Conservation (phyloP, 2,329 filamentous ascomycete species). For the Exserohilum turcica region DNA sequence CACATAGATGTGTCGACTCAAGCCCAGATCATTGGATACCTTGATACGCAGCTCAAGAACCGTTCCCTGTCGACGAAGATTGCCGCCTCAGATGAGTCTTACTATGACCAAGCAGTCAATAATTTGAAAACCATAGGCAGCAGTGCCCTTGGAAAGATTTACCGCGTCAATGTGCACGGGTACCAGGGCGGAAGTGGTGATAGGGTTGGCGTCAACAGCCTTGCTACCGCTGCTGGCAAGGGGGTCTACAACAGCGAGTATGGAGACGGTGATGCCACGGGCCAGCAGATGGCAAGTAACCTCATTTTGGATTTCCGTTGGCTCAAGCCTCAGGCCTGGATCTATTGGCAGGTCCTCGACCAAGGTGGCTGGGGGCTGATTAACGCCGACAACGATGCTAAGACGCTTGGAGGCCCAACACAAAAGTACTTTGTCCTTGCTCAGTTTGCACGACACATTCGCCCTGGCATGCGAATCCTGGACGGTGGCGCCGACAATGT, state of each 20-base stretch:
- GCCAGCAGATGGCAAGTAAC: conserved; percentile 5
- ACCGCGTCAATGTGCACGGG: conserved; percentile 10
- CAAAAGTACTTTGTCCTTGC: conserved; percentile 14
- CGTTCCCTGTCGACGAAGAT: conserved; percentile 7
- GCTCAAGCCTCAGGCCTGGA: conserved; percentile 12
- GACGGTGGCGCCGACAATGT: conserved; percentile 10
- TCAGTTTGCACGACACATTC: conserved; percentile 13
- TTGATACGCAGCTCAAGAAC: conserved; percentile 7
- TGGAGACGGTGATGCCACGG: conserved; percentile 6
- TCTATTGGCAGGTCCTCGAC: conserved; percentile 13
- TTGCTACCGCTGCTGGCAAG: conserved; percentile 6
- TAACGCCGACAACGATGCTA: conserved; percentile 12
- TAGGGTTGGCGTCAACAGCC: conserved; percentile 1
- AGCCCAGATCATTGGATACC: conserved; percentile 5
- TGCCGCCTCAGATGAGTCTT: conserved; percentile 12
- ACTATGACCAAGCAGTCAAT: conserved; percentile 12
- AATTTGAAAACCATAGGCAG: conserved; percentile 9
- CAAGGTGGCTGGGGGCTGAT: conserved; percentile 10
- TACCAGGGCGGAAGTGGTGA: conserved; percentile 11
- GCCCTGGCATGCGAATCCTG: conserved; percentile 11
- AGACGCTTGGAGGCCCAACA: conserved; percentile 5
- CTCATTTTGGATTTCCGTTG: conserved; percentile 8
- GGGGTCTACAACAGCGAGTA: conserved; percentile 13
- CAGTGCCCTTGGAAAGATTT: conserved; percentile 10
- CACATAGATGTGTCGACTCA: conserved; percentile 11